phyloP scores from a whole-genome alignment of 345 rosid genomes.

The Brassica cretica region DNA sequence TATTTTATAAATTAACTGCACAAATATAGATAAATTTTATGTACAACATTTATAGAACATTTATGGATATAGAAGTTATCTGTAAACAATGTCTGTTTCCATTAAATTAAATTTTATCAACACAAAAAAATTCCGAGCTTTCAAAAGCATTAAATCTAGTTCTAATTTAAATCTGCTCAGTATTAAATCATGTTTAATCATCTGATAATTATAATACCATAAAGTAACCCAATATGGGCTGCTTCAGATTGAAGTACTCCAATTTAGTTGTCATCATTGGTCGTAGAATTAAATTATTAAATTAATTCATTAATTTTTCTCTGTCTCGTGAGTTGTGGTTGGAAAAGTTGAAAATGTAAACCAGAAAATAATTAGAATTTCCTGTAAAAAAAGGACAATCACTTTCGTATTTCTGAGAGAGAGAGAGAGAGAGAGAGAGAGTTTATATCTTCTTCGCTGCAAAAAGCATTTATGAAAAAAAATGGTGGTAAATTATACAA shows the following conservation, averaged over 20 bases:
- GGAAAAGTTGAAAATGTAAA: not conserved
- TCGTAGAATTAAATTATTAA: not conserved
- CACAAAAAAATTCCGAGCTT: not conserved
- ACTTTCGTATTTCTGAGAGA: not conserved
- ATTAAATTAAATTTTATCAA: too few relatives aligned
- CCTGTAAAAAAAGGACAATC: not conserved
- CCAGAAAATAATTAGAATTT: not conserved
- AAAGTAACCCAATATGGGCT: not conserved
- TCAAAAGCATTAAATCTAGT: not conserved
- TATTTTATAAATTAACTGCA: not conserved
- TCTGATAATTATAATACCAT: not conserved
- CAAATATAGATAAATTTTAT: not conserved
- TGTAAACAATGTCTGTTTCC: not conserved
- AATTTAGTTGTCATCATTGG: not conserved
- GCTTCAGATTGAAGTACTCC: not conserved
- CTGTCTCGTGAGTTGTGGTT: not conserved
- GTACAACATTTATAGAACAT: not conserved
- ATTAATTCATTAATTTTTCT: not conserved
- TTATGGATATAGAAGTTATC: not conserved
- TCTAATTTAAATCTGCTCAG: not conserved
- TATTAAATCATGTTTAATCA: not conserved
- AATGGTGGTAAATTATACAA: conserved; percentile 25
- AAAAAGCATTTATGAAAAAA: not conserved
- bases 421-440: not conserved
- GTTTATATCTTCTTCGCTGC: conserved; percentile 24